These are phyloP conservation scores for Pulveroboletus ravenelii DNA, from an alignment of 768 basidiomycete species.

Conservation along the genomic window DNA sequence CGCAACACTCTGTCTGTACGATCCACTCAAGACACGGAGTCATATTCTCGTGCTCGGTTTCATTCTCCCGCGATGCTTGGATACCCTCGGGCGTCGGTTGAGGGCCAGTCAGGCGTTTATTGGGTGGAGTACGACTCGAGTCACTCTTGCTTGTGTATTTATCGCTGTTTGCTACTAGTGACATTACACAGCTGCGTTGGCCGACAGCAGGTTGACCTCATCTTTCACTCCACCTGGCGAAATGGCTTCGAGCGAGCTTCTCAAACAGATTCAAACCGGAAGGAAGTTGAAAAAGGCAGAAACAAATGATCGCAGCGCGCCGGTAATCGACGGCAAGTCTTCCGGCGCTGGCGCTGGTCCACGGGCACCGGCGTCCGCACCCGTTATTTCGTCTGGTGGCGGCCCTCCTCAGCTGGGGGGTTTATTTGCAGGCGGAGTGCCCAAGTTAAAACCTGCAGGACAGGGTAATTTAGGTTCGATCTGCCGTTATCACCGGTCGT, in stretches of 20 bases:
- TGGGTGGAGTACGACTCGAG: no score
- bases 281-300: slow-evolving; percentile 76
- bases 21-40: not conserved
- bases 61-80: not conserved
- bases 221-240: not conserved
- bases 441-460: slow-evolving; percentile 81
- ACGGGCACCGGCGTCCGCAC: slow-evolving; percentile 19
- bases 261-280: slow-evolving; percentile 80
- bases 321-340: slow-evolving; percentile 47
- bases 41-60: slow-evolving; percentile 14
- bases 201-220: not conserved
- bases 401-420: slow-evolving; percentile 79
- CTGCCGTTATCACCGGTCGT: slow-evolving; percentile 5
- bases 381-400: slow-evolving; percentile 25
- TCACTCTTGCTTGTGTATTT: slow-evolving; percentile 16
- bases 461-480: slow-evolving; percentile 50
- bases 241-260: slow-evolving; percentile 73
- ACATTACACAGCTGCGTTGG: not conserved
- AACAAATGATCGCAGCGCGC: slow-evolving; percentile 79
- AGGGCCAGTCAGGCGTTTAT: no score
- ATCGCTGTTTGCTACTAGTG: slow-evolving; percentile 10
- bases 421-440: slow-evolving; percentile 88
- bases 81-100: no score
- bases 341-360: slow-evolving; percentile 38
- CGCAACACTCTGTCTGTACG: not conserved